These are phyloP conservation scores for Diaporthe batatas DNA, from an alignment of 2,329 filamentous ascomycete species.

Conservation along the genomic window DNA sequence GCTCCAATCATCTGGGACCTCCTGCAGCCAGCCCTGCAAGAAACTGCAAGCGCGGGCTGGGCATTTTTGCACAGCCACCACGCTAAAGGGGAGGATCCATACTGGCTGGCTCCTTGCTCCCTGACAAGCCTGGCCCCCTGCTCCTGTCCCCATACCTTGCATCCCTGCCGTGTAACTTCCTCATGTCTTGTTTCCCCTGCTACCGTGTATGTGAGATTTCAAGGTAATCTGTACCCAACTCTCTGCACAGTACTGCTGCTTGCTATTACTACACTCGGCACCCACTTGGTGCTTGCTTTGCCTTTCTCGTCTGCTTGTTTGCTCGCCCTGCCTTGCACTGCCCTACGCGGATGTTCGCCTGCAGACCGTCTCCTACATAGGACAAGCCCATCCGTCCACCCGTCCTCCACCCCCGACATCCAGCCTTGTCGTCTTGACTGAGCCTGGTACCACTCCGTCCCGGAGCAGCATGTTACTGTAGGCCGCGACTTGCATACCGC, in stretches of 20 bases:
- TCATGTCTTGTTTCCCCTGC: constrained; percentile 6
- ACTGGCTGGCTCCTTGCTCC: constrained; percentile 18
- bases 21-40: constrained; percentile 29
- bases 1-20: constrained; percentile 26
- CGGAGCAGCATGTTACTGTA: constrained; percentile 38
- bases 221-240: background rate
- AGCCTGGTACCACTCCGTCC: constrained; percentile 27
- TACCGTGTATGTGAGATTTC: background rate
- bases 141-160: constrained; percentile 12
- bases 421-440: background rate
- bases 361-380: constrained; percentile 14
- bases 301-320: constrained; percentile 18
- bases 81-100: constrained; percentile 30
- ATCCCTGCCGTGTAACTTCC: constrained; percentile 30
- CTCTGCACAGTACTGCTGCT: background rate
- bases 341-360: constrained; percentile 19
- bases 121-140: background rate
- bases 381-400: constrained; percentile 19
- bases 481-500: constrained; percentile 7
- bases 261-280: constrained; percentile 18
- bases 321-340: background rate
- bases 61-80: constrained; percentile 25
- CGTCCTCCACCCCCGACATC: background rate
- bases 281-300: constrained; percentile 28
- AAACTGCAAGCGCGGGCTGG: constrained; percentile 26